Percentiles rank a stretch among this genome's conserved stretches.
Conservation (phyloP, 1,284 basidiomycete species). For the Cryptococcus sp. region DNA sequence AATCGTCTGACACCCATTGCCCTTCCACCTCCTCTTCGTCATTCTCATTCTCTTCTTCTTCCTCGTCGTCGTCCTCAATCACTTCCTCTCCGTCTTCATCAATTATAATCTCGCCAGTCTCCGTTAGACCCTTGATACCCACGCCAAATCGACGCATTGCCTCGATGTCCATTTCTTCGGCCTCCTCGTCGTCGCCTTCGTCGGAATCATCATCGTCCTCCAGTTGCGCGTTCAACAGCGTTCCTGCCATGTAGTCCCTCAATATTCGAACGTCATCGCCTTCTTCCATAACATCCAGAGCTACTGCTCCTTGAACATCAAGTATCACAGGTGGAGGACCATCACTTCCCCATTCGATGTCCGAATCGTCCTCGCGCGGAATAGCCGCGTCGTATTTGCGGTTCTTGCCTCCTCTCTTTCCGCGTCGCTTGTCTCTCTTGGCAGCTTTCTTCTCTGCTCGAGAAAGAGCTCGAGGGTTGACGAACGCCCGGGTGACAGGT, state of each 20-base stretch:
- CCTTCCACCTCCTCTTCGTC: conserved; percentile 9
- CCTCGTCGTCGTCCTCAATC: conserved; percentile 13
- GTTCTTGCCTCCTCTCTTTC: conserved; percentile 19
- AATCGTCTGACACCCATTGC: conserved; percentile 6
- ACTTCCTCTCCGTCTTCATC: conserved; percentile 3
- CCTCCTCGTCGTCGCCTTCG: conserved; percentile 21
- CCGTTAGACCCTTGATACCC: conserved; percentile 28
- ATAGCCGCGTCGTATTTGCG: conserved; percentile 15
- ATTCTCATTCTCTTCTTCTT: conserved; percentile 7
- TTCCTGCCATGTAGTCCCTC: conserved; percentile 42
- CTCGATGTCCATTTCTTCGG: conserved; percentile 27
- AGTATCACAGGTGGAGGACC: conserved; percentile 34
- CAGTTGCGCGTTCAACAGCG: conserved; percentile 19
- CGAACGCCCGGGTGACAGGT: conserved; percentile 14
- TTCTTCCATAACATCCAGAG: conserved; percentile 10
- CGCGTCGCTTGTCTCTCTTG: conserved; percentile 35
- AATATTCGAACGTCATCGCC: conserved; percentile 39
- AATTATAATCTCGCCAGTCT: not conserved
- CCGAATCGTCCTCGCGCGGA: conserved; percentile 45
- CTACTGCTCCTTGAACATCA: conserved; percentile 12
- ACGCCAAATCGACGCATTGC: conserved; percentile 31
- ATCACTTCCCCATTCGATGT: conserved; percentile 53
- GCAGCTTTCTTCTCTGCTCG: conserved; percentile 27
- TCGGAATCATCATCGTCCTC: conserved; percentile 13
- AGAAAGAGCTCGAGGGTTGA: conserved; percentile 25